Evolutionary conservation across 2,329 filamentous ascomycete species (phyloP), one percentile per base, ranked within the genome.

Genomic region (Penicillium palitans): DNA sequence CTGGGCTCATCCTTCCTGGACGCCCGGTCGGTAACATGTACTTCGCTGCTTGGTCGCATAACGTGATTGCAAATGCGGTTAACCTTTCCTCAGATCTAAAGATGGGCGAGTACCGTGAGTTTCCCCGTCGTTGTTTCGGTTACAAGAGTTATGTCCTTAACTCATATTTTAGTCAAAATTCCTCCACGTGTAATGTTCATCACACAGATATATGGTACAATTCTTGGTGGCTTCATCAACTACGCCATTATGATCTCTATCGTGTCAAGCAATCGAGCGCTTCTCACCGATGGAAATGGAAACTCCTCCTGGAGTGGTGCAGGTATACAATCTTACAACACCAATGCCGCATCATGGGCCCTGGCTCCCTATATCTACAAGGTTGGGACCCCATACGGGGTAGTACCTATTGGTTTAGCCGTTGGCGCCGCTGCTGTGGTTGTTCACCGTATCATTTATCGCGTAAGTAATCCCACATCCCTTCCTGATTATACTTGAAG

Each of bases 21-120:
- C 77, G 79, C 1, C 82, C 82, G 0, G 63, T 84, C 5, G 82
- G 81, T 2, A 84, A 84, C 68, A 82, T 84, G 80, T 84, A 84
- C 68, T 84, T 84, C 66, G 80, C 83, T 8, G 79, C 79, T 12
- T 85, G 82, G 82, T 85, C 82, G 1, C 83, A 86, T 69, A 83
- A 80, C 39, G 80, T 85, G 49, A 84, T 86, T 49, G 13, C 56
- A 2, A 82, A 82, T 50, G 72, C 77, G 0, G 79, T 85, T 45
- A 80, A 73, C 54, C 71, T 86, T 7, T 81, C 75, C 39, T 80
- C 78, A 47, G 82, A 84, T 60, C 67, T 86, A 25, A 86, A 86
- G 71, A 78, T 85, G 76, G 84, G 83, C 21, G 81, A 85, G 72
- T 86, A 86, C 51, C 77, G 81, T 81, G 71, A 52, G 79, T 73